Evolutionary conservation across 2,329 filamentous ascomycete species (phyloP).

Genomic region (Cladosporium oxysporum): DNA sequence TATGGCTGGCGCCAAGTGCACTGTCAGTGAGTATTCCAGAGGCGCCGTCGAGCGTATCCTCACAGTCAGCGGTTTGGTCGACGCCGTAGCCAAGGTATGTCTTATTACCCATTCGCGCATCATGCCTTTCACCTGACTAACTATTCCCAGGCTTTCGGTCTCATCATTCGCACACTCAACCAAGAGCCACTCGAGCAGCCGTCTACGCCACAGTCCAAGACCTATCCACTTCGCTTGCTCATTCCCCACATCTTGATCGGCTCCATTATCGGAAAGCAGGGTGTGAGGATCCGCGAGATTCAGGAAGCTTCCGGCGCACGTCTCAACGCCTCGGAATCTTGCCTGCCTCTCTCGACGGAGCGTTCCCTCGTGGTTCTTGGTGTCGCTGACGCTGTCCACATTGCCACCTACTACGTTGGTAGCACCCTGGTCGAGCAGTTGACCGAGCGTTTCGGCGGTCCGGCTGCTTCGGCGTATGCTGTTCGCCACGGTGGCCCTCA

Average conservation of each 20-base stretch:
- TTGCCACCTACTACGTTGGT: conserved; percentile 97
- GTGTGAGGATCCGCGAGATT: conserved; percentile 94
- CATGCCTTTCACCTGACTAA: conserved; percentile 24
- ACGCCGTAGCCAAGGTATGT: conserved; percentile 84
- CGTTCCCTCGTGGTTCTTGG: conserved; percentile 97
- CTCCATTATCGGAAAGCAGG: conserved; percentile 97
- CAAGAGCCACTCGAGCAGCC: conserved; percentile 88
- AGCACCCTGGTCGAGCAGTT: conserved; percentile 97
- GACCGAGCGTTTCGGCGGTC: conserved; percentile 93
- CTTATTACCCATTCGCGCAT: conserved; percentile 47
- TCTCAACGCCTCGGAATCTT: conserved; percentile 93
- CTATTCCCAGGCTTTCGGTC: conserved; percentile 76
- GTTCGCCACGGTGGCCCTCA: conserved; percentile 91
- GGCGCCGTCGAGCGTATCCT: conserved; percentile 96
- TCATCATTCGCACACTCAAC: conserved; percentile 97
- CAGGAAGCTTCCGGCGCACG: conserved; percentile 96
- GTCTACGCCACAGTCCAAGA: conserved; percentile 93
- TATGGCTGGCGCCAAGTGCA: conserved; percentile 95
- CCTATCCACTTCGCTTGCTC: conserved; percentile 90
- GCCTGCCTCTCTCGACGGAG: conserved; percentile 91
- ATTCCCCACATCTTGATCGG: conserved; percentile 97
- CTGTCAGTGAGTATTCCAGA: conserved; percentile 96
- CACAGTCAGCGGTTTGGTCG: conserved; percentile 93
- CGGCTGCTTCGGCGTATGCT: conserved; percentile 95
- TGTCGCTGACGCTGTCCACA: conserved; percentile 96